phyloP scores from a whole-genome alignment of 176 grass and related monocot species.

The Eragrostis curvula region DNA sequence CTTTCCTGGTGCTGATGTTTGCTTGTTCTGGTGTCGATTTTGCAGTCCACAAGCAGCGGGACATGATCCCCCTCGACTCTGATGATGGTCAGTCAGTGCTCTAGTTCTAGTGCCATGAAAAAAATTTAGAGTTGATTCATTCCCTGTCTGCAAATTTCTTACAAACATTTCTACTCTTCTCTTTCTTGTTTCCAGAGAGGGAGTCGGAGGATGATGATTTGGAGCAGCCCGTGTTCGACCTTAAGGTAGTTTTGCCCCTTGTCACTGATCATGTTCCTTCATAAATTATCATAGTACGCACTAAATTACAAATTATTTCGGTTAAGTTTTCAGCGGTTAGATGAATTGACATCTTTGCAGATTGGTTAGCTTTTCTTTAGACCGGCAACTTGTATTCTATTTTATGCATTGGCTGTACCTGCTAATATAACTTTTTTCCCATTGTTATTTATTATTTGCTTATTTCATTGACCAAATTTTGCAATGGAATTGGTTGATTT shows the following conservation, averaged over 20 bases:
- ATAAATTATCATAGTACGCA: not conserved
- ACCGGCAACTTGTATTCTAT: not conserved
- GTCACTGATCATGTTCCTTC: not conserved
- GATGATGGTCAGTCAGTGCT: constrained; percentile 54
- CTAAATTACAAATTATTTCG: not conserved
- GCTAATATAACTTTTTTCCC: not conserved
- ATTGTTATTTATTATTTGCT: not conserved
- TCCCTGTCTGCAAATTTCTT: not conserved
- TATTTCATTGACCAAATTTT: not conserved
- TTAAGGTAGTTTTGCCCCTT: constrained; percentile 47
- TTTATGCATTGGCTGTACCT: not conserved
- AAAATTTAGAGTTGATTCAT: not conserved
- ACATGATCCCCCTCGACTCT: constrained; percentile 69
- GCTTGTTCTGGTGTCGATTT: constrained; percentile 13
- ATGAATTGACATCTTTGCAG: not conserved
- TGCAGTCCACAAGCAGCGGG: constrained; percentile 86
- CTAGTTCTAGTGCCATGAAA: not conserved
- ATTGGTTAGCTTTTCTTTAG: not conserved
- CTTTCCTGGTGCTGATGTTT: not conserved
- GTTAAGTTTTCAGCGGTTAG: not conserved
- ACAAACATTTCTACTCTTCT: not conserved
- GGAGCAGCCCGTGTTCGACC: constrained; percentile 70
- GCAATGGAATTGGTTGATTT: not conserved
- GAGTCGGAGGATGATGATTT: constrained; percentile 71
- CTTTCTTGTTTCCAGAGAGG: constrained; percentile 23